Percentiles rank a stretch among this genome's conserved stretches.
These are phyloP conservation scores for Gossypium bickii DNA, from an alignment of 345 rosid genomes.

Conservation along the genomic window DNA sequence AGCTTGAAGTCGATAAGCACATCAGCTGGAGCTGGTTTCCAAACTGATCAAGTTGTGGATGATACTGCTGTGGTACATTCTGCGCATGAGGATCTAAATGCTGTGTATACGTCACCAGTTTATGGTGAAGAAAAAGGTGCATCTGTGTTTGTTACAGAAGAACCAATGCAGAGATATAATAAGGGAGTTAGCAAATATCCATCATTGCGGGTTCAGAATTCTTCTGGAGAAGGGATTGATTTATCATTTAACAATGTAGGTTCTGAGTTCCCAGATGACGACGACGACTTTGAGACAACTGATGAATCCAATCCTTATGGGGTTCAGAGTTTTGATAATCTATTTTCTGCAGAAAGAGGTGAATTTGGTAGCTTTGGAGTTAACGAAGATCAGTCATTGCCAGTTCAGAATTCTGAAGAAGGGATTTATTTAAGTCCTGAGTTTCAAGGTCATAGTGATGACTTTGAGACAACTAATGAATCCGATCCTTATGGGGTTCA, in stretches of 20 bases:
- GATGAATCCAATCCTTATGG: neutral
- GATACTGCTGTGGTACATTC: conserved; percentile 21
- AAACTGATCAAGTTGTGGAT: conserved; percentile 19
- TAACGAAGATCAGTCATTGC: neutral
- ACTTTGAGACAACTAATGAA: conserved; percentile 29
- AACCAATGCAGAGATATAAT: conserved; percentile 29
- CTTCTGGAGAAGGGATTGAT: conserved; percentile 25
- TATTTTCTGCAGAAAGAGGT: conserved; percentile 27
- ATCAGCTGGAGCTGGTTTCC: conserved; percentile 14
- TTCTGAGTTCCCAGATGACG: conserved; percentile 4
- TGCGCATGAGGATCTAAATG: conserved; percentile 20
- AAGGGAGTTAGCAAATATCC: conserved; percentile 33
- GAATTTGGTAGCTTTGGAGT: conserved; percentile 43
- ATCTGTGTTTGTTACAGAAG: conserved; percentile 32
- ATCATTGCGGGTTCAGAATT: conserved; percentile 26
- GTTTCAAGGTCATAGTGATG: conserved; percentile 25
- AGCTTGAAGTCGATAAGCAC: conserved; percentile 21
- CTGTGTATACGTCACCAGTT: conserved; percentile 20
- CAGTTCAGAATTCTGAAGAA: conserved; percentile 26
- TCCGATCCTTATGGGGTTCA: conserved; percentile 28
- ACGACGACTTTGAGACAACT: neutral
- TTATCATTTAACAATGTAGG: conserved; percentile 24
- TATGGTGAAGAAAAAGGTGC: conserved; percentile 24
- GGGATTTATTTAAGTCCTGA: conserved; percentile 11
- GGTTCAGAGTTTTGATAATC: conserved; percentile 24